A percentile compares a stretch with the other conserved stretches of the same genome.
These are phyloP conservation scores for Triticum timopheevii DNA, from an alignment of 176 grass and related monocot species.

Conservation along the genomic window DNA sequence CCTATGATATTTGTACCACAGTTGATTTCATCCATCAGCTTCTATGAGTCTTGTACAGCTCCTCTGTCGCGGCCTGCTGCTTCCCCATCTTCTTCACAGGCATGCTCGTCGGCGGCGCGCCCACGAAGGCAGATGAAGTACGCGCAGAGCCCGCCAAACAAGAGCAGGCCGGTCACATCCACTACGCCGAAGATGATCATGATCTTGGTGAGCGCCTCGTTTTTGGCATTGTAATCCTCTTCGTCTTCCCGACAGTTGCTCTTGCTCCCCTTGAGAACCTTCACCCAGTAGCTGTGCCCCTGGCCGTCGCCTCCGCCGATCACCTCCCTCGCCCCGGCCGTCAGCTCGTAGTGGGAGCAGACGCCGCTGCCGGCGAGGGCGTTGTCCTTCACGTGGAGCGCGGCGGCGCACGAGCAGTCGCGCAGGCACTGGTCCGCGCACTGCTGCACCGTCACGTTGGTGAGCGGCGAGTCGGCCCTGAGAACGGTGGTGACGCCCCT, in stretches of 20 bases:
- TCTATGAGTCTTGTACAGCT: neutral
- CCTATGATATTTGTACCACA: too few species aligned
- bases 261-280: neutral
- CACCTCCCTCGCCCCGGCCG: slow-evolving; percentile 33
- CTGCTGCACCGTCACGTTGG: slow-evolving; percentile 20
- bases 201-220: neutral
- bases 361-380: neutral
- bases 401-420: slow-evolving; percentile 33
- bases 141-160: neutral
- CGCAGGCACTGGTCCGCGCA: slow-evolving; percentile 31
- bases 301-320: neutral
- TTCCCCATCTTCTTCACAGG: neutral
- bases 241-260: neutral
- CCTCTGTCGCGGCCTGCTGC: neutral
- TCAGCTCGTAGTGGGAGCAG: slow-evolving; percentile 37
- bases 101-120: neutral
- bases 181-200: slow-evolving; percentile 34
- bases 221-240: neutral
- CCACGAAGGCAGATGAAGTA: neutral
- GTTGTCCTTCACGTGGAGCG: slow-evolving; percentile 11
- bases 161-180: neutral
- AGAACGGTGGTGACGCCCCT: slow-evolving; percentile 39
- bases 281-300: slow-evolving; percentile 38
- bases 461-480: neutral
- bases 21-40: neutral